Evolutionary conservation across 176 grass and related monocot genomes (phyloP).

Genomic region (Oryza officinalis): DNA sequence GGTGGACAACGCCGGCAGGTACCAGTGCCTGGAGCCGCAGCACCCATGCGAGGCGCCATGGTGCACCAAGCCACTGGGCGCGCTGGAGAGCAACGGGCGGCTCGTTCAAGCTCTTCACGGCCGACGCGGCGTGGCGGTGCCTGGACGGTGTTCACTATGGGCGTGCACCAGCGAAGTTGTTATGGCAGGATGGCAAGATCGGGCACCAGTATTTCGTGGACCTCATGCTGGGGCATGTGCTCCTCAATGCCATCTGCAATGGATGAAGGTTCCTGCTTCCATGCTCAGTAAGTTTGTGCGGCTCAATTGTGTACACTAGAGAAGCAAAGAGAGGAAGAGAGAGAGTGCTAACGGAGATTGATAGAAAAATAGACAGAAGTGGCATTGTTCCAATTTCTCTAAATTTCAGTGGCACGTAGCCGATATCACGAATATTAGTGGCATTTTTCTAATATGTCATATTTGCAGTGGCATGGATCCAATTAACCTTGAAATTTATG

Average conservation of each 20-base stretch:
- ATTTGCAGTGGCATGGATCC: too few relatives aligned
- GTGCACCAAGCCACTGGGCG: constrained; percentile 73
- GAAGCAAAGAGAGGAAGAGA: too few relatives aligned
- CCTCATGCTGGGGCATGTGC: constrained; percentile 90
- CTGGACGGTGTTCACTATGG: constrained; percentile 88
- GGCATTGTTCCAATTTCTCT: too few relatives aligned
- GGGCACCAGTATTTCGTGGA: constrained; percentile 98
- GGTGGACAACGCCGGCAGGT: too few relatives aligned
- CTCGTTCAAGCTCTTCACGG: constrained; percentile 73
- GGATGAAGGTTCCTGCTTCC: constrained; percentile 35
- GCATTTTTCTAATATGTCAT: too few relatives aligned
- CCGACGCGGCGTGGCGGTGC: constrained; percentile 74
- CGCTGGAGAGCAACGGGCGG: constrained; percentile 94
- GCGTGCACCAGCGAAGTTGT: constrained; percentile 58
- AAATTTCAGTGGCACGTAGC: too few relatives aligned
- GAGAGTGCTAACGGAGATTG: too few relatives aligned
- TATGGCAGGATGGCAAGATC: constrained; percentile 82
- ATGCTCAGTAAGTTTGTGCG: constrained; percentile 39
- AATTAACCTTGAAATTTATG: too few relatives aligned
- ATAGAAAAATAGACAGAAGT: too few relatives aligned
- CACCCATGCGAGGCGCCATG: constrained; percentile 71
- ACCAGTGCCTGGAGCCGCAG: too few relatives aligned
- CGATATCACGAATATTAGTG: too few relatives aligned
- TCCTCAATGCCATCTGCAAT: constrained; percentile 92
- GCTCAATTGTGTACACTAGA: constrained; percentile 35